phyloP scores from a whole-genome alignment of 2,329 filamentous ascomycete species.

The Verticillium dahliae region DNA sequence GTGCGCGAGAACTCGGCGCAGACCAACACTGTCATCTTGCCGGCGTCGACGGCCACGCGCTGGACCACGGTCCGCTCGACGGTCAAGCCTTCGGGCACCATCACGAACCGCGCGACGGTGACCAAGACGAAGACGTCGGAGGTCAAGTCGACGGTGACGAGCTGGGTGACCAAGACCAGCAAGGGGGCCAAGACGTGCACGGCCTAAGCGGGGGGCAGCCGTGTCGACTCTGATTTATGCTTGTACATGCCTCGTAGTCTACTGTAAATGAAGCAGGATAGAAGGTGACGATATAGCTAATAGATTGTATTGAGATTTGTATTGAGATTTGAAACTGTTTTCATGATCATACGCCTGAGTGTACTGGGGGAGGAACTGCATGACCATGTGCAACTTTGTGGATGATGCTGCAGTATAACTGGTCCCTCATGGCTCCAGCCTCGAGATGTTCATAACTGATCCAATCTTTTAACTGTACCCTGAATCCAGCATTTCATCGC shows the following conservation, averaged over 20 bases:
- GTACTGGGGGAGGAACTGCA: too few relatives aligned
- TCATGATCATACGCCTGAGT: too few relatives aligned
- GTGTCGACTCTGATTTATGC: not conserved
- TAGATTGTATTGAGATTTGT: too few relatives aligned
- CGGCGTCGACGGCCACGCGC: slow-evolving; percentile 12
- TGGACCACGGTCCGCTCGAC: slow-evolving; percentile 18
- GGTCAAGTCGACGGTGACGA: not conserved
- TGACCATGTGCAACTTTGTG: too few relatives aligned
- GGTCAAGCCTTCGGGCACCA: slow-evolving; percentile 9
- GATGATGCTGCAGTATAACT: too few relatives aligned
- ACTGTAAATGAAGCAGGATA: too few relatives aligned
- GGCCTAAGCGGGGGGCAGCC: not conserved
- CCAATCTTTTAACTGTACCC: too few relatives aligned
- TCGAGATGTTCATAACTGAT: too few relatives aligned
- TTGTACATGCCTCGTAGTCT: not conserved
- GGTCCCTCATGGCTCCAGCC: too few relatives aligned
- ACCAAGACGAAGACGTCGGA: slow-evolving; percentile 7
- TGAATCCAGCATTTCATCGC: too few relatives aligned
- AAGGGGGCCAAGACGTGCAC: slow-evolving; percentile 2
- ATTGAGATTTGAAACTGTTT: too few relatives aligned
- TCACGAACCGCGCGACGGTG: slow-evolving; percentile 5
- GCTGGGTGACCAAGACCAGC: slow-evolving; percentile 2
- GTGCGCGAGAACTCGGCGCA: slow-evolving; percentile 1
- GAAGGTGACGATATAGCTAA: too few relatives aligned
- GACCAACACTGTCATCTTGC: slow-evolving; percentile 12